These are phyloP conservation scores for Ogataea chonburiensis DNA, from an alignment of 805 yeast genomes.

Conservation along the genomic window DNA sequence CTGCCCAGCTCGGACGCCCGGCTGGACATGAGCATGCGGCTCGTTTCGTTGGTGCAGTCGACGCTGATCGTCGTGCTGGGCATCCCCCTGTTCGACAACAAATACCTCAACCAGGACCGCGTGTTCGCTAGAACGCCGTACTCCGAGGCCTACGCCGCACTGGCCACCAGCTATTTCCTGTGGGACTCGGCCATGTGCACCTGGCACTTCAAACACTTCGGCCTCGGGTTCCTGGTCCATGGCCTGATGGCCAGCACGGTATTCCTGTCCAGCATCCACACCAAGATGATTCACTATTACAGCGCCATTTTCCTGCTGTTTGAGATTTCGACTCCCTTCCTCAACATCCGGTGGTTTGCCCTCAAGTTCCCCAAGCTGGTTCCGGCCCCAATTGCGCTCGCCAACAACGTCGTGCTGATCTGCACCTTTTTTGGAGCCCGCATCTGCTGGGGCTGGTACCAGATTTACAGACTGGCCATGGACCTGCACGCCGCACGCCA, in stretches of 20 bases:
- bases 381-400: constrained; percentile 30
- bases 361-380: constrained; percentile 30
- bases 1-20: constrained; percentile 20
- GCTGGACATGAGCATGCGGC: constrained; percentile 33
- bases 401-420: constrained; percentile 36
- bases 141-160: constrained; percentile 27
- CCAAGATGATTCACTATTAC: constrained; percentile 34
- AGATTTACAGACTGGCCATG: constrained; percentile 27
- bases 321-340: constrained; percentile 39
- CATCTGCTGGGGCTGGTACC: constrained; percentile 41
- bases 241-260: constrained; percentile 37
- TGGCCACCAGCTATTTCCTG: constrained; percentile 37
- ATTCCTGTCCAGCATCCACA: constrained; percentile 27
- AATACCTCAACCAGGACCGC: constrained; percentile 29
- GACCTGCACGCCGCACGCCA: constrained; percentile 30
- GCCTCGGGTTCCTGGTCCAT: constrained; percentile 37
- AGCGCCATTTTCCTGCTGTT: constrained; percentile 36
- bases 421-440: constrained; percentile 36
- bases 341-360: constrained; percentile 39
- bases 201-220: constrained; percentile 30
- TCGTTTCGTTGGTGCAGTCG: constrained; percentile 37
- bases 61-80: constrained; percentile 30
- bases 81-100: constrained; percentile 32
- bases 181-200: constrained; percentile 37
- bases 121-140: constrained; percentile 37